Conservation (phyloP, 371 early-diverging fungal genomes). For the Batkoa obscura region DNA sequence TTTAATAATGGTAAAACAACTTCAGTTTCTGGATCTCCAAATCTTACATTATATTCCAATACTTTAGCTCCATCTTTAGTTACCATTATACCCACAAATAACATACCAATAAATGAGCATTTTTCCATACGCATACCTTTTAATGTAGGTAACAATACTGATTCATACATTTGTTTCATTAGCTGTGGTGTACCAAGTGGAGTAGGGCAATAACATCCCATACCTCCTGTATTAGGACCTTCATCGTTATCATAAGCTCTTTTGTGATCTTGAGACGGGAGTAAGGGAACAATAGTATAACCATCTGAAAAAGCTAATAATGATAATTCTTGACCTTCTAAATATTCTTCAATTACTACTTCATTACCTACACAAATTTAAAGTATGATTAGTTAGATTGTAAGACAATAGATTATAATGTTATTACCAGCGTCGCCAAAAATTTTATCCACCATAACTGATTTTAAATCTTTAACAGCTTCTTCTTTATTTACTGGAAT, state of each 20-base stretch:
- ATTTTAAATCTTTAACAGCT: constrained; percentile 60
- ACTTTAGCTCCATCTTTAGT: constrained; percentile 76
- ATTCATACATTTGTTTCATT: constrained; percentile 44
- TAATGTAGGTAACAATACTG: constrained; percentile 74
- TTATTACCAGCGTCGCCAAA: constrained; percentile 73
- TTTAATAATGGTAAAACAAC: constrained; percentile 77
- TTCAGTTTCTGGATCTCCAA: constrained; percentile 96
- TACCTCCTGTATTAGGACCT: constrained; percentile 96
- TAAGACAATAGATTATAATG: background rate
- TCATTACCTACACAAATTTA: constrained; percentile 26
- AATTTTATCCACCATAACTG: constrained; percentile 71
- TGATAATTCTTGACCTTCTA: constrained; percentile 82
- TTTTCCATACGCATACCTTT: constrained; percentile 89
- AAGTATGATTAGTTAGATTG: background rate
- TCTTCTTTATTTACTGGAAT: constrained; percentile 74
- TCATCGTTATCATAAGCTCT: constrained; percentile 78
- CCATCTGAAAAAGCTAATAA: constrained; percentile 90
- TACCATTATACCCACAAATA: constrained; percentile 93
- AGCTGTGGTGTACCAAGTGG: constrained; percentile 69
- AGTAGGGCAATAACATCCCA: constrained; percentile 95
- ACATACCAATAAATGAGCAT: constrained; percentile 90
- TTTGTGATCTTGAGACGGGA: constrained; percentile 95
- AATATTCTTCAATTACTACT: constrained; percentile 87
- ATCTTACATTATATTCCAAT: constrained; percentile 91
- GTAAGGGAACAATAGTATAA: constrained; percentile 70